These are phyloP conservation scores for Melampsora americana DNA, from an alignment of 1,284 basidiomycete genomes.

Conservation along the genomic window DNA sequence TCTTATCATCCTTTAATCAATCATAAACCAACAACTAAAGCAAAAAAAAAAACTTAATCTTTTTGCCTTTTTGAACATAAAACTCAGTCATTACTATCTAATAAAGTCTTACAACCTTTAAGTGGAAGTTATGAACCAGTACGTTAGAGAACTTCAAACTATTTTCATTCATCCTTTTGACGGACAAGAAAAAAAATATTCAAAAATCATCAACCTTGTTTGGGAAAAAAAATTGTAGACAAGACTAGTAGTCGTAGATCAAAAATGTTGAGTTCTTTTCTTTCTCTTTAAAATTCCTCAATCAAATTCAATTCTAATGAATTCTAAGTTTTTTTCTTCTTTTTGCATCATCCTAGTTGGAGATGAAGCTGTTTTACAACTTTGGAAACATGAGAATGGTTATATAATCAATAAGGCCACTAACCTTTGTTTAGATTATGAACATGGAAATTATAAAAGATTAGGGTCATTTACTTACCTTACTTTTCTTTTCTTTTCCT, in stretches of 20 bases:
- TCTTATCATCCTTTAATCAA: too few species aligned
- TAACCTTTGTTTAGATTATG: constrained; percentile 27
- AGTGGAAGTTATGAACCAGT: constrained; percentile 31
- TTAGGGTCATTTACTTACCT: constrained; percentile 36
- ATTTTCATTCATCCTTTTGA: neutral
- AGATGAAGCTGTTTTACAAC: constrained; percentile 8
- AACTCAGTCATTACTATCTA: constrained; percentile 15
- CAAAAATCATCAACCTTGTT: too few species aligned
- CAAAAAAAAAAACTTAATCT: too few species aligned
- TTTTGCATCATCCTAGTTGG: too few species aligned
- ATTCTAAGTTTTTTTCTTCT: neutral
- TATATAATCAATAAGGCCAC: constrained; percentile 24
- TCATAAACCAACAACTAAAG: too few species aligned
- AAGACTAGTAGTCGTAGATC: constrained; percentile 26
- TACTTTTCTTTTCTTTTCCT: too few species aligned
- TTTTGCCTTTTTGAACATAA: too few species aligned
- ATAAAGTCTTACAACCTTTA: constrained; percentile 28
- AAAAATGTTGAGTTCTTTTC: neutral
- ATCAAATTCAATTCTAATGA: neutral
- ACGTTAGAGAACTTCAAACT: neutral
- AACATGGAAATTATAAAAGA: constrained; percentile 36
- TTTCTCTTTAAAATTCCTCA: neutral
- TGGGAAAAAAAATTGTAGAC: constrained; percentile 7
- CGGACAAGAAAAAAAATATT: too few species aligned
- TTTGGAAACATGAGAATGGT: constrained; percentile 37